A percentile compares a stretch with the other conserved stretches of the same genome.
Evolutionary conservation across 2,329 filamentous ascomycete genomes (phyloP).

Genomic region (Clarireedia hainanense): DNA sequence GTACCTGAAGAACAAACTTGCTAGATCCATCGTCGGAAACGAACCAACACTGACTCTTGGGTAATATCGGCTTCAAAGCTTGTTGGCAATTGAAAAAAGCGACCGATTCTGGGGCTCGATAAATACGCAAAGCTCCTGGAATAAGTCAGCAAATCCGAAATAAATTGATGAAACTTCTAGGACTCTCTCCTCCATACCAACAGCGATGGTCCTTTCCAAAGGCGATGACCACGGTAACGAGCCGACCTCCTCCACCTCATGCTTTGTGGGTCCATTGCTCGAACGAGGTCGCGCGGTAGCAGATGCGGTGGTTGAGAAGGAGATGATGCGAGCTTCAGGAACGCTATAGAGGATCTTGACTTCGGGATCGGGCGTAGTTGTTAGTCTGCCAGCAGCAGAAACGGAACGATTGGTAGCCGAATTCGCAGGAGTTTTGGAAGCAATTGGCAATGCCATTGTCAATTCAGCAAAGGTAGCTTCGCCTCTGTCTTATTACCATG

Average conservation of each 20-base stretch:
- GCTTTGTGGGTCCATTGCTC: constrained; percentile 26
- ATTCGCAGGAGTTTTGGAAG: constrained; percentile 12
- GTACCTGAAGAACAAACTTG: constrained; percentile 78
- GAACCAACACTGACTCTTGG: constrained; percentile 89
- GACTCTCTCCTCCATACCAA: constrained; percentile 45
- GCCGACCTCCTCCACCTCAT: constrained; percentile 39
- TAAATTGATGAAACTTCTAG: neutral
- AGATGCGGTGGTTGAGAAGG: constrained; percentile 39
- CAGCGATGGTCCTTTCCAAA: constrained; percentile 74
- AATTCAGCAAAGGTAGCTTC: neutral
- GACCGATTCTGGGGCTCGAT: constrained; percentile 77
- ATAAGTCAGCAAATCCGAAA: constrained; percentile 7
- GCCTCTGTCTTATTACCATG: constrained; percentile 7
- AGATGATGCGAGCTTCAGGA: constrained; percentile 36
- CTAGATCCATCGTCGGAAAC: constrained; percentile 65
- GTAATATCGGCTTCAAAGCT: constrained; percentile 77
- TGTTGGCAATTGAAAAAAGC: constrained; percentile 82
- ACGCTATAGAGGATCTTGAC: constrained; percentile 28
- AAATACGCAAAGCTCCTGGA: constrained; percentile 68
- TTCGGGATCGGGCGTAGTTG: constrained; percentile 22
- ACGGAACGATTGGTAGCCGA: constrained; percentile 17
- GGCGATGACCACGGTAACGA: constrained; percentile 66
- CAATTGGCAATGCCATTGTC: constrained; percentile 16
- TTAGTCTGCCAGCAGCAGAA: constrained; percentile 9
- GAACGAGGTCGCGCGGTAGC: constrained; percentile 14